Evolutionary conservation across 1,284 basidiomycete species (phyloP).

Genomic region (Coniferiporia weirii): DNA sequence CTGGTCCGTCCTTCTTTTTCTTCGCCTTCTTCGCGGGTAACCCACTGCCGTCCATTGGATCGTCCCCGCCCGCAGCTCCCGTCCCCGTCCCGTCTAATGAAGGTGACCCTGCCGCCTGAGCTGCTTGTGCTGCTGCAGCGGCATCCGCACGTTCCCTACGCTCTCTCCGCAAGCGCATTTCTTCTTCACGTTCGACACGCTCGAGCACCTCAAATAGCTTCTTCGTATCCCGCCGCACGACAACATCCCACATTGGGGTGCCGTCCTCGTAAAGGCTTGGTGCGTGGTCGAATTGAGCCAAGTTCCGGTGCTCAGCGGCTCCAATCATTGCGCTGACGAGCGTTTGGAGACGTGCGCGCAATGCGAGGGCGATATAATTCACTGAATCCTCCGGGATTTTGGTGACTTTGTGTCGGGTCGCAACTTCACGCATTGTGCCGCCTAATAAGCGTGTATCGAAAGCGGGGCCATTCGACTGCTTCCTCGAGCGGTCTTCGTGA

Average conservation of each 20-base stretch:
- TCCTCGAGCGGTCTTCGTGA: conserved; percentile 68
- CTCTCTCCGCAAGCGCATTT: conserved; percentile 64
- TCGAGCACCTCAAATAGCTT: conserved; percentile 74
- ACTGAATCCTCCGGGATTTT: conserved; percentile 66
- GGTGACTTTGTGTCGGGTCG: conserved; percentile 56
- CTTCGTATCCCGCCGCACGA: conserved; percentile 65
- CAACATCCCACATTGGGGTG: conserved; percentile 74
- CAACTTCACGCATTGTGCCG: conserved; percentile 57
- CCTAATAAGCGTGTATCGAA: conserved; percentile 62
- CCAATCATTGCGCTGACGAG: conserved; percentile 65
- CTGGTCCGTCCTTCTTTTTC: conserved; percentile 77
- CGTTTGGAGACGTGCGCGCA: conserved; percentile 69
- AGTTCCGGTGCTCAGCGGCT: conserved; percentile 64
- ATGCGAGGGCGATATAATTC: conserved; percentile 73
- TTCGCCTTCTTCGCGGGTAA: conserved; percentile 64
- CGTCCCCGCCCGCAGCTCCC: conserved; percentile 25
- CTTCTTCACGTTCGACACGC: conserved; percentile 75
- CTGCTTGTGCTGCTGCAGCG: conserved; percentile 57
- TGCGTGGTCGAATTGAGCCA: conserved; percentile 64
- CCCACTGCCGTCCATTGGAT: conserved; percentile 37
- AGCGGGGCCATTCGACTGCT: conserved; percentile 58
- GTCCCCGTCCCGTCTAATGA: conserved; percentile 29
- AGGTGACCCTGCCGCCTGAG: conserved; percentile 24
- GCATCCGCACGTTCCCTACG: conserved; percentile 69
- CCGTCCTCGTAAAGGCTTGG: conserved; percentile 59